Percentiles rank a stretch among this genome's conserved stretches.
Evolutionary conservation across 495 filamentous ascomycete genomes (phyloP).

Genomic region (Bacidia rubella): DNA sequence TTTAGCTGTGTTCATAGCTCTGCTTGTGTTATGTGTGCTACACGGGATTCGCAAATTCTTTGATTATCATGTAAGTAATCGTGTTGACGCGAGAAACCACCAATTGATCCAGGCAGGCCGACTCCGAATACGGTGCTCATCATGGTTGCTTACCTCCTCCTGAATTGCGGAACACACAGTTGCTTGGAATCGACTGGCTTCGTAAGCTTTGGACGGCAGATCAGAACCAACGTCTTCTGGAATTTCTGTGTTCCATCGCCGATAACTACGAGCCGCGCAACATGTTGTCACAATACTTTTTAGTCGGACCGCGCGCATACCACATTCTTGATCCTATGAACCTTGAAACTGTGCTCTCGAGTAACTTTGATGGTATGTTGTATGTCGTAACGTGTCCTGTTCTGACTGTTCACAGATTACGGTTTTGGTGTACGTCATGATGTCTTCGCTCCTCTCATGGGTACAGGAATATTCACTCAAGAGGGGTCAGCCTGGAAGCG

Average conservation of each 20-base stretch:
- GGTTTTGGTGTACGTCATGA: slow-evolving; percentile 21
- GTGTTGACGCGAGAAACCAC: neutral
- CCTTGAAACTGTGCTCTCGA: slow-evolving; percentile 26
- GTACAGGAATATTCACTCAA: slow-evolving; percentile 25
- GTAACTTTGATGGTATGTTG: slow-evolving; percentile 17
- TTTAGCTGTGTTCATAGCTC: neutral
- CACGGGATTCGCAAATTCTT: neutral
- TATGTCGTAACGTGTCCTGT: neutral
- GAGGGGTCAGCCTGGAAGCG: slow-evolving; percentile 39
- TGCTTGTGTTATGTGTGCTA: neutral
- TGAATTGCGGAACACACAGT: slow-evolving; percentile 21
- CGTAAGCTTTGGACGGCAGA: slow-evolving; percentile 21
- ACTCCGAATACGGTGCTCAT: slow-evolving; percentile 6
- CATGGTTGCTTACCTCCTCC: slow-evolving; percentile 23
- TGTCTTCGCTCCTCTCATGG: slow-evolving; percentile 24
- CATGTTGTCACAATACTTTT: slow-evolving; percentile 19
- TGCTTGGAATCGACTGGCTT: slow-evolving; percentile 26
- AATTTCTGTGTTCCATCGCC: slow-evolving; percentile 19
- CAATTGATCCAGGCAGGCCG: slow-evolving; percentile 1
- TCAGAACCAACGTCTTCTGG: slow-evolving; percentile 18
- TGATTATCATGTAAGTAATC: slow-evolving; percentile 3
- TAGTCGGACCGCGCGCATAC: slow-evolving; percentile 15
- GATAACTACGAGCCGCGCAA: slow-evolving; percentile 16
- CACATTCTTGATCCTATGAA: slow-evolving; percentile 24
- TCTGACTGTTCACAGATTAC: slow-evolving; percentile 15